phyloP scores from a whole-genome alignment of 108 stramenopile species.

The Heterococcus sp. region DNA sequence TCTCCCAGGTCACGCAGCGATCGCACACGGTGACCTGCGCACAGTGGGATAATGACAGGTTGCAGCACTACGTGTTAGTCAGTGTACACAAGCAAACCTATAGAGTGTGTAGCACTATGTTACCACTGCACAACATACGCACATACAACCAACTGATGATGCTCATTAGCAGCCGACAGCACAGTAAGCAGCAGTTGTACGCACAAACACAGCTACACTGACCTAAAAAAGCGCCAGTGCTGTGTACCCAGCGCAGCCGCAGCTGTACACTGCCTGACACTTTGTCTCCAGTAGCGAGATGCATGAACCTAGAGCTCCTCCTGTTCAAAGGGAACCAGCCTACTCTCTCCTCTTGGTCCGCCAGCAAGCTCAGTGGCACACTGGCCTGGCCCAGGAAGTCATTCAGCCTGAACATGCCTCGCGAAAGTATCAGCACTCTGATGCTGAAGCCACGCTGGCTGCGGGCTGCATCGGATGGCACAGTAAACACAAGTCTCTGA shows the following conservation, averaged over 20 bases:
- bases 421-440: conserved; percentile 28
- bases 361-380: conserved; percentile 28
- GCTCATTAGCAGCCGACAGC: too few relatives aligned
- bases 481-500: conserved; percentile 46
- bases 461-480: conserved; percentile 19
- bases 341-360: conserved; percentile 23
- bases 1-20: neutral
- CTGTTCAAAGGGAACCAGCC: conserved; percentile 43
- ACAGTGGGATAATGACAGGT: too few relatives aligned
- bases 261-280: conserved; percentile 21
- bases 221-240: conserved; percentile 2
- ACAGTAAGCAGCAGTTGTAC: too few relatives aligned
- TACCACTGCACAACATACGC: too few relatives aligned
- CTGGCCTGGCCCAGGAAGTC: conserved; percentile 42
- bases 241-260: conserved; percentile 34
- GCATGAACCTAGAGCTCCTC: conserved; percentile 35
- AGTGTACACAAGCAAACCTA: too few relatives aligned
- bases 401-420: conserved; percentile 22
- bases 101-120: too few relatives aligned
- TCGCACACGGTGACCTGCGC: neutral
- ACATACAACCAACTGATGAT: too few relatives aligned
- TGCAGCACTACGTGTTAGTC: too few relatives aligned
- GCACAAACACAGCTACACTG: neutral
- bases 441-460: conserved; percentile 34
- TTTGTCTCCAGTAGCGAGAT: conserved; percentile 29